These are phyloP conservation scores for Saccharomycopsis microspora DNA, from an alignment of 805 yeast genomes.

Conservation along the genomic window DNA sequence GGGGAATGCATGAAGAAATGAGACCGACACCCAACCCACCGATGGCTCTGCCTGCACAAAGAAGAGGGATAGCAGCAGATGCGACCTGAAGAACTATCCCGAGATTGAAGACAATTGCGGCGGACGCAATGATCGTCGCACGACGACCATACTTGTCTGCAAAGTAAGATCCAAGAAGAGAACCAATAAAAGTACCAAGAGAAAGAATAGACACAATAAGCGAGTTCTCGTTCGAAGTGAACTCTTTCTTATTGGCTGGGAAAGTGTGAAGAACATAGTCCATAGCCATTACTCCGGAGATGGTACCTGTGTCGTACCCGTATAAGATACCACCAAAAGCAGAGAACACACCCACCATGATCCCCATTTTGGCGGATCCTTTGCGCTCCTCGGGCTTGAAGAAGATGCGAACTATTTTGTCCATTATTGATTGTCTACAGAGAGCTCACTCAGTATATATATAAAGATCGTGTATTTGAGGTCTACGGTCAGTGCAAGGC, in stretches of 20 bases:
- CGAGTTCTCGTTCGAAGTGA: conserved; percentile 38
- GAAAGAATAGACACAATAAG: conserved; percentile 61
- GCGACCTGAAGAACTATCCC: conserved; percentile 43
- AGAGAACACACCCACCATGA: conserved; percentile 48
- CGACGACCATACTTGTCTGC: conserved; percentile 47
- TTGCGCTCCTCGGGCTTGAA: conserved; percentile 15
- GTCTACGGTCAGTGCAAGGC: too few species aligned
- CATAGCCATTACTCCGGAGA: conserved; percentile 60
- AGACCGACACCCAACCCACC: conserved; percentile 63
- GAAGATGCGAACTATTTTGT: conserved; percentile 10
- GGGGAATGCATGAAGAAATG: conserved; percentile 58
- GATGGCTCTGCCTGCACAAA: conserved; percentile 57
- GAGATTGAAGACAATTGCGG: conserved; percentile 36
- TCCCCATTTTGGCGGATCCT: conserved; percentile 27
- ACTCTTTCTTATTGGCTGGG: conserved; percentile 27
- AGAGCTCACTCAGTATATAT: too few species aligned
- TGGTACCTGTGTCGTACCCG: conserved; percentile 62
- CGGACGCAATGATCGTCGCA: conserved; percentile 31
- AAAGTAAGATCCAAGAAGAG: conserved; percentile 47
- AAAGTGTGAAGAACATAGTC: conserved; percentile 34
- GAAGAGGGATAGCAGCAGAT: conserved; percentile 32
- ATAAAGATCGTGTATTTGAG: too few species aligned
- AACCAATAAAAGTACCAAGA: conserved; percentile 64
- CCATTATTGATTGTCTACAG: too few species aligned
- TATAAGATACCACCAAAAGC: conserved; percentile 60